Base-by-base conservation (phyloP, 768 basidiomycete genomes). In the Russula compacta region DNA sequence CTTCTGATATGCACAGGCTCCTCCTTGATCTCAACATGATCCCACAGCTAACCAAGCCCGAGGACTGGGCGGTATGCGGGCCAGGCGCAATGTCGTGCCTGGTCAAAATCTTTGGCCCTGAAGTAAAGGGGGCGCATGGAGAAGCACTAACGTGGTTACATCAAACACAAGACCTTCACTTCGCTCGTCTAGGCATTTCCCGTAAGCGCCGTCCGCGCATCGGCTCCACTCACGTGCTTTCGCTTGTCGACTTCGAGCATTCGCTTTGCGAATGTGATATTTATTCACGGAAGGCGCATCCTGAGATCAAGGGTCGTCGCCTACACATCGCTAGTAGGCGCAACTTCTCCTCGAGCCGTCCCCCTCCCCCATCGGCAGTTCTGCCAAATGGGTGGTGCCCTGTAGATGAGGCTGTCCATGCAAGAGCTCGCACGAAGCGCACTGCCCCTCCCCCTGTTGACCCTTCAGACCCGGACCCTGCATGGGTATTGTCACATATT, bases 241-340 rank as follows among this genome's bases (percentile, higher is more conserved):
- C 86, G 65, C 73, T 89, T 52, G 81, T 83, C 40, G 89, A 92
- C 69, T 75, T 91, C 56, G 89, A 92, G 73, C 89, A 92, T 69
- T 77, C 83, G 1, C 72, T 91, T 15, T 92, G 89, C 72, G 89
- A 92, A 69, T 77, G 86, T 48, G 86, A 89, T 73, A 88, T 90
- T 68, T 91, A 90, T 67, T 76, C 82, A 44, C 84, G 88, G 49
- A 73, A 73, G n/a, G 74, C 72, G 19, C 79, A 83, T 69, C 81
- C 82, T 3, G 43, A 71, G 11, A 68, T 83, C 58, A 76, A 73
- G 47, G 65, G 69, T 21, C 58, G 56, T 24, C 75, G 80, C 47
- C 73, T 66, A 17, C 67, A 78, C 58, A 67, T 81, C 36, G 72
- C 59, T n/a, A 57, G 51, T 33, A 56, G 46, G 17, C 42, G 40